Conservation (phyloP, 257 asterid genomes). For the Cordia subcordata region DNA sequence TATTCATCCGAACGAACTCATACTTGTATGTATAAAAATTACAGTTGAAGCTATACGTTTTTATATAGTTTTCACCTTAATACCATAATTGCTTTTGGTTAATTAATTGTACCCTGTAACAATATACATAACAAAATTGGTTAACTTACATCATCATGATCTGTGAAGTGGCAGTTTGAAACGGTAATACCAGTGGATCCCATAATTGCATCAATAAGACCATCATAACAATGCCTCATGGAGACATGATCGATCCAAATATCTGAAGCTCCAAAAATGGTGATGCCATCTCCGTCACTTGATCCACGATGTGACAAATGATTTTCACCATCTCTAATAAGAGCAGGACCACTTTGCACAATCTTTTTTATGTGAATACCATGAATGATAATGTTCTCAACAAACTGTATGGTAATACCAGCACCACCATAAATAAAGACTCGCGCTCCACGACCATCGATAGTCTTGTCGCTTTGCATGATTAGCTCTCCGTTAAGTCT, state of each 20-base stretch:
- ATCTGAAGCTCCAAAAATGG: slow-evolving; percentile 15
- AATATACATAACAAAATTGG: too few species aligned
- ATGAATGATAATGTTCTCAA: slow-evolving; percentile 13
- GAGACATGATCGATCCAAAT: slow-evolving; percentile 35
- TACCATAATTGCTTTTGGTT: slow-evolving; percentile 10
- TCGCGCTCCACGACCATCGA: slow-evolving; percentile 30
- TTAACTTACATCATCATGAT: slow-evolving; percentile 28
- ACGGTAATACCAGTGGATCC: slow-evolving; percentile 30
- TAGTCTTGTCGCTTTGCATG: slow-evolving; percentile 28
- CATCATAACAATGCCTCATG: slow-evolving; percentile 26
- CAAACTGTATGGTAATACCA: slow-evolving; percentile 24
- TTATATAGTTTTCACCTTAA: slow-evolving; percentile 8
- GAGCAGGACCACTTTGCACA: slow-evolving; percentile 10
- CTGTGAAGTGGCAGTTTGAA: slow-evolving; percentile 34
- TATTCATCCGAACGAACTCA: too few species aligned
- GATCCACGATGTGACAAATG: slow-evolving; percentile 17
- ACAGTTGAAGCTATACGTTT: neutral
- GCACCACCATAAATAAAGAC: slow-evolving; percentile 29
- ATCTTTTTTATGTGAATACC: slow-evolving; percentile 19
- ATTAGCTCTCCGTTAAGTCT: slow-evolving; percentile 18
- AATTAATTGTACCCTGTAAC: neutral
- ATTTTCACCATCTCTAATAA: slow-evolving; percentile 23
- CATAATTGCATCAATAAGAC: slow-evolving; percentile 30
- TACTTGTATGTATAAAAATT: too few species aligned
- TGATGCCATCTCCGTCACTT: slow-evolving; percentile 33